Evolutionary conservation across 192 early-diverging fungal genomes (phyloP).

Genomic region (Entrophospora sp.): DNA sequence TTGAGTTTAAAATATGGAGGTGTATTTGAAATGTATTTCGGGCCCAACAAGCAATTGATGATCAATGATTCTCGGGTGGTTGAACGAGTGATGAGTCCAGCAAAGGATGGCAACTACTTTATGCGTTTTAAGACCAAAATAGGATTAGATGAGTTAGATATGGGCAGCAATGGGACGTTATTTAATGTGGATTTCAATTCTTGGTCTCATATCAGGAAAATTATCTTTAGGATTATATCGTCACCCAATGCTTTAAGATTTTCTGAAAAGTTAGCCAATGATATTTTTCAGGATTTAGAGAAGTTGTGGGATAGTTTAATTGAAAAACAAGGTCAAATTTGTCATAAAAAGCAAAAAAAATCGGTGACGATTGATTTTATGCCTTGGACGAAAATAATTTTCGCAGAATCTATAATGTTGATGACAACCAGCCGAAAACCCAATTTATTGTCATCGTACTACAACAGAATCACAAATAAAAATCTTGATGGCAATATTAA

Average conservation of each 20-base stretch:
- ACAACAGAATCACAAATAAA: not conserved
- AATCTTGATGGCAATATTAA: not conserved
- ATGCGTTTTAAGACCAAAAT: not conserved
- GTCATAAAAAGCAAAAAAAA: not conserved
- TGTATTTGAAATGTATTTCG: not conserved
- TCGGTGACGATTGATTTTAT: not conserved
- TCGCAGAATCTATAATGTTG: not conserved
- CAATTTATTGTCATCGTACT: not conserved
- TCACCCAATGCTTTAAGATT: not conserved
- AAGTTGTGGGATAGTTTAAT: no score
- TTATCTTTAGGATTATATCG: not conserved
- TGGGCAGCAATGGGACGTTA: not conserved
- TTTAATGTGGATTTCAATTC: no score
- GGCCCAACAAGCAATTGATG: not conserved
- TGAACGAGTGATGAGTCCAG: no score
- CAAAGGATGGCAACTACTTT: no score
- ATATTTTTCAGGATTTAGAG: no score
- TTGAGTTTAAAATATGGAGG: not conserved
- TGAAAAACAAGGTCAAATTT: not conserved
- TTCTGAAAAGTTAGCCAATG: not conserved
- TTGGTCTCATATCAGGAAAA: not conserved
- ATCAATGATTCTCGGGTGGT: not conserved
- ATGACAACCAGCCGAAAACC: not conserved
- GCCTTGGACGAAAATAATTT: not conserved
- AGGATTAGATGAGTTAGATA: not conserved